Conservation (phyloP, 2,329 filamentous ascomycete genomes). For the Claviceps spartinae region DNA sequence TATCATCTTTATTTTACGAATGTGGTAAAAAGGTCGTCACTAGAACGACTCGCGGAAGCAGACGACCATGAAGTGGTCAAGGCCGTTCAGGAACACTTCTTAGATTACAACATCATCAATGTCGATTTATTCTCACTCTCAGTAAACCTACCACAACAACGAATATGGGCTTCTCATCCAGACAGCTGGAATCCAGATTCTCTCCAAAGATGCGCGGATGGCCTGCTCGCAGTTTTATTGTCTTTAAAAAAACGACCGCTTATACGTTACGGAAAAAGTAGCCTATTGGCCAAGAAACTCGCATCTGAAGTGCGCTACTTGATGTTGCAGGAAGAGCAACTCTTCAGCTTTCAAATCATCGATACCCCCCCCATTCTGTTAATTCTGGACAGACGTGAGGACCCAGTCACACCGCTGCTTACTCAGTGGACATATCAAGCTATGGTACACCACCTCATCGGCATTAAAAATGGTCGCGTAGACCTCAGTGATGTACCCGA, state of each 20-base stretch:
- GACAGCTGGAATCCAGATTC: constrained; percentile 88
- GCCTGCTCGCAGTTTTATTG: constrained; percentile 68
- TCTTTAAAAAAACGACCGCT: constrained; percentile 94
- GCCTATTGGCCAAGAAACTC: constrained; percentile 78
- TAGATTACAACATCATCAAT: constrained; percentile 90
- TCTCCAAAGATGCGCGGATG: constrained; percentile 75
- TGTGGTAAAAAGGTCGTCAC: constrained; percentile 86
- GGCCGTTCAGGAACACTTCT: constrained; percentile 87
- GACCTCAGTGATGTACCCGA: constrained; percentile 76
- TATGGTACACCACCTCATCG: constrained; percentile 96
- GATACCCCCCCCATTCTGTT: constrained; percentile 90
- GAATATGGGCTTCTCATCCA: constrained; percentile 68
- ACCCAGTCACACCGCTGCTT: constrained; percentile 84
- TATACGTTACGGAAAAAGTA: constrained; percentile 87
- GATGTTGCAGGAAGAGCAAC: constrained; percentile 87
- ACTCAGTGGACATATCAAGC: constrained; percentile 99
- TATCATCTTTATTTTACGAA: constrained; percentile 98
- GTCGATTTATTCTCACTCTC: constrained; percentile 80
- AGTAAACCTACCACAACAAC: constrained; percentile 55
- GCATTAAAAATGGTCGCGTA: constrained; percentile 89
- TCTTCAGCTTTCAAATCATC: constrained; percentile 91
- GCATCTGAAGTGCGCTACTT: constrained; percentile 85
- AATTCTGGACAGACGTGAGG: constrained; percentile 80
- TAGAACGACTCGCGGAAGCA: constrained; percentile 87
- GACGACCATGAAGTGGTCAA: constrained; percentile 97